Evolutionary conservation across 169 alveolate species (phyloP).

Genomic region (Plasmodium fragile): DNA sequence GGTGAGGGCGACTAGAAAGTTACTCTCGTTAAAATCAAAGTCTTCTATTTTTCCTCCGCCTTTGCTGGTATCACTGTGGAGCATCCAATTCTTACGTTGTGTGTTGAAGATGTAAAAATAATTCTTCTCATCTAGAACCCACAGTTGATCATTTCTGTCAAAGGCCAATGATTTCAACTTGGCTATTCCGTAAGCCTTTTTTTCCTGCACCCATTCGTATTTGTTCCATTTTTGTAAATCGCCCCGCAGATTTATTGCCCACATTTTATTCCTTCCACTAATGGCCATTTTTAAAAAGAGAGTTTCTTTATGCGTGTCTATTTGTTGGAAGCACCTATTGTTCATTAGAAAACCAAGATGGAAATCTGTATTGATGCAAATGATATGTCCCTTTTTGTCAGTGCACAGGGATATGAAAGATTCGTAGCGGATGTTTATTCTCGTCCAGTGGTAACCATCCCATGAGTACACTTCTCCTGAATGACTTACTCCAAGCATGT

Average conservation of each 20-base stretch:
- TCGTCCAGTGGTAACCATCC: constrained; percentile 58
- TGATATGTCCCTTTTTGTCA: constrained; percentile 31
- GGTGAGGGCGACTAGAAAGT: constrained; percentile 45
- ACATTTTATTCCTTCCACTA: constrained; percentile 51
- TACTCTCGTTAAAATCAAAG: constrained; percentile 57
- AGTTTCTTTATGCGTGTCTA: constrained; percentile 30
- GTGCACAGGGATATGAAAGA: constrained; percentile 31
- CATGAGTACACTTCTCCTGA: constrained; percentile 27
- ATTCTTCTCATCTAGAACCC: constrained; percentile 65
- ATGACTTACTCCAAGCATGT: constrained; percentile 32
- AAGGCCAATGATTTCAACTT: constrained; percentile 64
- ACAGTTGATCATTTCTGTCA: constrained; percentile 39
- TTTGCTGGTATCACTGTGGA: constrained; percentile 16
- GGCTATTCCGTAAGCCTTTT: constrained; percentile 66
- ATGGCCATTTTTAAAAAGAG: constrained; percentile 31
- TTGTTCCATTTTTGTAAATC: constrained; percentile 65
- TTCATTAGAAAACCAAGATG: constrained; percentile 57
- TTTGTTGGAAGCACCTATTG: constrained; percentile 19
- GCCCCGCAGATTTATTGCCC: constrained; percentile 66
- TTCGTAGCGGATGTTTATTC: constrained; percentile 16
- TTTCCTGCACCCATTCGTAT: constrained; percentile 53
- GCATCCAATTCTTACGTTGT: constrained; percentile 63
- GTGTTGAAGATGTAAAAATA: constrained; percentile 33
- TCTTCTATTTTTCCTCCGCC: constrained; percentile 43
- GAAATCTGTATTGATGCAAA: constrained; percentile 38